phyloP scores from a whole-genome alignment of 2,329 filamentous ascomycete species.

The Trichoderma hamatum region DNA sequence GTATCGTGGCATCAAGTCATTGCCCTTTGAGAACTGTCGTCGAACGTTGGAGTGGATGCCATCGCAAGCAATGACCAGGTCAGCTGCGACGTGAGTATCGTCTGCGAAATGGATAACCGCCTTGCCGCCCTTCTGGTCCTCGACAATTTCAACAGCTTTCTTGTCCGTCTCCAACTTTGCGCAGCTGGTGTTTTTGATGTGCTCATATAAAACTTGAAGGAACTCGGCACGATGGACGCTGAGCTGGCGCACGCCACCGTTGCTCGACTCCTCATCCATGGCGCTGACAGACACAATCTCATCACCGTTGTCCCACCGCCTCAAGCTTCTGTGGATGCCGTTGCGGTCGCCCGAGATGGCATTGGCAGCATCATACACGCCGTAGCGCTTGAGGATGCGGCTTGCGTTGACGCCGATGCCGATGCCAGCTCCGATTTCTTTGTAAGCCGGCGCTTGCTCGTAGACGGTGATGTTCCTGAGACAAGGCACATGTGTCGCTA shows the following conservation, averaged over 20 bases:
- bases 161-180: conserved; percentile 18
- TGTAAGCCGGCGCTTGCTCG: conserved; percentile 16
- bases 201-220: background rate
- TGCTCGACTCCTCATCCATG: conserved; percentile 18
- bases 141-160: conserved; percentile 14
- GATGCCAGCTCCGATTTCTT: conserved; percentile 20
- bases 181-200: background rate
- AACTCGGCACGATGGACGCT: conserved; percentile 20
- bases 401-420: conserved; percentile 21
- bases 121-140: background rate
- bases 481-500: background rate
- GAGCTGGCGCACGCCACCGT: conserved; percentile 15
- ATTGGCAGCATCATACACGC: conserved; percentile 13
- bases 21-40: conserved; percentile 6
- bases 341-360: conserved; percentile 24
- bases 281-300: conserved; percentile 17
- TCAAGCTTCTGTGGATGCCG: conserved; percentile 17
- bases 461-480: conserved; percentile 20
- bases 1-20: conserved; percentile 7
- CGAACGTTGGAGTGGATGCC: conserved; percentile 19
- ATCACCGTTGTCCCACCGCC: conserved; percentile 19
- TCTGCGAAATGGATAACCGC: conserved; percentile 11
- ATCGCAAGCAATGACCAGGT: conserved; percentile 18
- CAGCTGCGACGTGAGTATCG: background rate
- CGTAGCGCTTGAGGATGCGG: conserved; percentile 21